Conservation (phyloP, 257 asterid species). For the Leptodermis oblonga region DNA sequence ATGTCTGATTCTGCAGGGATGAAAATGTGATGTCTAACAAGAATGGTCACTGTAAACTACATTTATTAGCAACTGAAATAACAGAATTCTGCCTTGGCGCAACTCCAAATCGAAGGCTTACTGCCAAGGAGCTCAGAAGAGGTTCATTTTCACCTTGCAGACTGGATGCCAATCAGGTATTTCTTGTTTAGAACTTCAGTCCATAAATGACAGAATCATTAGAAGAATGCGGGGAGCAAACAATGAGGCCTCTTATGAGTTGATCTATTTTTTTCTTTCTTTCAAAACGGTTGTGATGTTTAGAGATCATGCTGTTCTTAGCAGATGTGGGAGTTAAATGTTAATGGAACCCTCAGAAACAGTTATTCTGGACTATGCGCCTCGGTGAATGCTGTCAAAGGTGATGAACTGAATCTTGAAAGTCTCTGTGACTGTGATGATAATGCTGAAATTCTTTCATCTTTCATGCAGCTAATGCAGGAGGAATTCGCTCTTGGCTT, state of each 20-base stretch:
- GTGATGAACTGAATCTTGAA: constrained; percentile 25
- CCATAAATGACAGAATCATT: background rate
- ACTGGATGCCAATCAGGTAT: constrained; percentile 68
- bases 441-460: constrained; percentile 2
- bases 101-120: constrained; percentile 52
- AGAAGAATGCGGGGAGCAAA: background rate
- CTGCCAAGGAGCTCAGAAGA: constrained; percentile 51
- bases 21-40: constrained; percentile 27
- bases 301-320: constrained; percentile 11
- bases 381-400: constrained; percentile 46
- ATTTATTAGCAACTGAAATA: constrained; percentile 42
- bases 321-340: constrained; percentile 86
- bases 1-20: constrained; percentile 37
- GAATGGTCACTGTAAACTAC: constrained; percentile 38
- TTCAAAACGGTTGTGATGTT: background rate
- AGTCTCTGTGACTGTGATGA: background rate
- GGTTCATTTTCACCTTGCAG: constrained; percentile 73
- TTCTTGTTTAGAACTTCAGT: background rate
- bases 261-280: background rate
- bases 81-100: constrained; percentile 63
- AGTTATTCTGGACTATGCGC: constrained; percentile 87
- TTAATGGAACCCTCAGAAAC: constrained; percentile 65
- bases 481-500: constrained; percentile 67
- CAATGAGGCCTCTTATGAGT: background rate
- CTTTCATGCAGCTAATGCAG: constrained; percentile 42